Base-by-base conservation (phyloP, 306 rosid genomes). In the Prosopis cineraria region DNA sequence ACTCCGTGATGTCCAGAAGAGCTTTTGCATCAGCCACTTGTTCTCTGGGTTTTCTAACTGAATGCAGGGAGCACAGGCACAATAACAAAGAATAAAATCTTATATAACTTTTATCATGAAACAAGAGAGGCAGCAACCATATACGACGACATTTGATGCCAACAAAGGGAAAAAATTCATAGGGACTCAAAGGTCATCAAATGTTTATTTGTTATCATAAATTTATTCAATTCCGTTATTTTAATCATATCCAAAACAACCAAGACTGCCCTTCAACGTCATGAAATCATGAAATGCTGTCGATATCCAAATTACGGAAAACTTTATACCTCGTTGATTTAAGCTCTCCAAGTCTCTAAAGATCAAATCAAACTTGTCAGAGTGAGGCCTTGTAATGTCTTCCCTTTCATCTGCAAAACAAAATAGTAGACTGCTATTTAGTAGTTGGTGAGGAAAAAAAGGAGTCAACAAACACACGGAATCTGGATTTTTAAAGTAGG, bases 11-110 rank as follows among this genome's bases (percentile, higher is more conserved):
- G 69, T 73, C 84, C 80, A 81, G 37, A 43, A 87, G 88, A 27
- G 84, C 86, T 78, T 78, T 74, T 47, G 90, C 90, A 66, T 83
- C 90, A 20, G 82, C 86, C 20, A 84, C 87, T 60, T 86, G 90
- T 68, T 86, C 90, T 72, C 90, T 83, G 9, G 90, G 84, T 19
- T 72, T 84, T 58, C 78, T 59, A 22, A 84, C 90, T 86, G 80
- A 71, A 53, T 68, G 34, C 3, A 40, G 43, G 30, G 55, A 58
- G 36, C 77, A 65, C 17, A 22, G 50, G 48, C 72, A 31, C 73
- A 50, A 60, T 20, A 67, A 13, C 10, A 24, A 19, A 33, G 43
- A 34, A 19, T 1, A 3, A n/a, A n/a, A 68, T 9, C 25, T 40
- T 14, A 41, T 34, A 45, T 67, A 22, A 40, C 10, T 44, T 12